Evolutionary conservation across 495 filamentous ascomycete species (phyloP), one percentile per base, ranked within the genome.

Genomic region (Talaromyces borbonicus): DNA sequence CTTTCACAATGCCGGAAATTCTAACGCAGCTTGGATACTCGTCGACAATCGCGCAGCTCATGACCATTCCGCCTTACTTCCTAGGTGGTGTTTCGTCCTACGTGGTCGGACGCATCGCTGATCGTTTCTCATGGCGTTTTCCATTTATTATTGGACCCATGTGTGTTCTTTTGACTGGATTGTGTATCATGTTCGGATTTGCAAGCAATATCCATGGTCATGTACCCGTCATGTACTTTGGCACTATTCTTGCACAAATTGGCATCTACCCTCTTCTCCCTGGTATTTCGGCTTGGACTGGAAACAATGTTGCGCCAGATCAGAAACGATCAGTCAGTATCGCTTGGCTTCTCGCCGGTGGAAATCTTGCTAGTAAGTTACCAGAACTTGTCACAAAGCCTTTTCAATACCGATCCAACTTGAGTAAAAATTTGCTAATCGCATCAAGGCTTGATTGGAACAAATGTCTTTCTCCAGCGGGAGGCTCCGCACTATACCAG

Each of bases 1-100:
- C 50, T 67, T 75, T 61, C 74, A 77, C 55, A 48, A 57, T 75
- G 56, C 73, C 74, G 4, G 73, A 68, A 9, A 68, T 78, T 35
- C 56, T 77, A 18, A 52, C 40, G 14, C 64, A 67, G 4, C 57
- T 78, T 24, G 71, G 69, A 3, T 77, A 66, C 61, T 48, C 57
- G 40, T 56, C 59, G 36, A 60, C 69, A 29, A 56, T 59, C 22
- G 65, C 69, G 11, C 70, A 73, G 48, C 61, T 74, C 20, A 63
- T 72, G 48, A 69, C 69, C 26, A 69, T 73, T n/a, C 74, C 72
- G 12, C 71, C 71, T 1, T 77, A 78, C 35, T 68, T 68, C 0
- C 54, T 53, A 18, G 72, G 56, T 1, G 56, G 49, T 9, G 2
- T 50, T 16, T 54, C 51, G 7, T 49, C 56, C 8, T 52, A 43